Evolutionary conservation across 31 red algal genomes (phyloP), one percentile per base, ranked within the genome.

Genomic region (Odonthalia washingtoniensis): DNA sequence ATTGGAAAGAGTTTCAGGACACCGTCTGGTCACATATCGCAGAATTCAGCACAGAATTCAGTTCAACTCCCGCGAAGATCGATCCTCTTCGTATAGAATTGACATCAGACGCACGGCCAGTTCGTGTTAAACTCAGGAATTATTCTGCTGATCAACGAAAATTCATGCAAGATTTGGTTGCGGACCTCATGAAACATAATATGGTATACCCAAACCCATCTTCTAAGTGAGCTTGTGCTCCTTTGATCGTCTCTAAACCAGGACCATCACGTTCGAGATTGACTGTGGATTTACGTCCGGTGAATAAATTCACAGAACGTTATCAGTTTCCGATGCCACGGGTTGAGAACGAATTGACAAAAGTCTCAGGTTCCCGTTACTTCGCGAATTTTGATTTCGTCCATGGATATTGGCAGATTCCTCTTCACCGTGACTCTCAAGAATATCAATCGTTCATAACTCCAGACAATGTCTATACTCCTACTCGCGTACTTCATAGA

Each of bases 61-160:
- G n/a, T 30, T 17, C 0, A 72, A 24, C 68, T 30, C 16, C 68
- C 24, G 68, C 68, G 0, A 72, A 72, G 27, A 16, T 72, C 24
- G 21, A 21, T 28, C 68, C 68, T 28, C 32, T 72, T 21, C 0
- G 32, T 17, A 72, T 72, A 18, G 32, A 21, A 72, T 32, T 72
- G 27, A n/a, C 17, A 16, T 17, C 68, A 32, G 68, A 72, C 30
- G 27, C 68, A 28, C 68, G 68, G 32, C 68, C 68, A 21, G 32
- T 72, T 72, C n/a, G n/a, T n/a, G n/a, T n/a, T n/a, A n/a, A n/a
- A n/a, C 68, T 72, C n/a, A 0, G 0, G n/a, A 72, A 72, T 0
- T 72, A n/a, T 72, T 72, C 68, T 72, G 16, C 14, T 14, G 24
- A 24, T 24, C 52, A 61, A 61, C 52, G 24, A 61, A 61, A 61